These are phyloP conservation scores for Leccinum proliferum DNA, from an alignment of 1,284 basidiomycete species.

Conservation along the genomic window DNA sequence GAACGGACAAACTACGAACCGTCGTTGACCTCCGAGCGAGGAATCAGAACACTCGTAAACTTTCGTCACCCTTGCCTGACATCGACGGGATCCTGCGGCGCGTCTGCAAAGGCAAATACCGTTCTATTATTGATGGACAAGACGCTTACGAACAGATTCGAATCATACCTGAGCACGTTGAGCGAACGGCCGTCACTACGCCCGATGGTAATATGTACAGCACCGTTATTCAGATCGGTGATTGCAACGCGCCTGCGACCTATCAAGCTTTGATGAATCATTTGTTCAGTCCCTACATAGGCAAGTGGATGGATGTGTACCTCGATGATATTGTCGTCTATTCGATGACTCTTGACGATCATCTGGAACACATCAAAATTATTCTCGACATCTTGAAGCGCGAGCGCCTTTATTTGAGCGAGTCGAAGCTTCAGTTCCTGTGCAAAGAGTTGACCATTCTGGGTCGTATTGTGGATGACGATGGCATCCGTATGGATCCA, in stretches of 20 bases:
- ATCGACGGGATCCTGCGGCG: conserved; percentile 25
- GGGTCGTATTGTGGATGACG: no score
- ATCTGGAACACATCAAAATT: conserved; percentile 25
- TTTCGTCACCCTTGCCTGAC: conserved; percentile 30
- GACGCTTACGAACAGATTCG: conserved; percentile 35
- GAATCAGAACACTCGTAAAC: conserved; percentile 33
- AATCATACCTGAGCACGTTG: conserved; percentile 29
- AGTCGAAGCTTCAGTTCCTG: not conserved
- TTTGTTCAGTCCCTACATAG: conserved; percentile 23
- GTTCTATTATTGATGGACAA: conserved; percentile 26
- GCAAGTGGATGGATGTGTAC: conserved; percentile 21
- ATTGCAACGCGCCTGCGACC: conserved; percentile 26
- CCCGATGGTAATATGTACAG: conserved; percentile 34
- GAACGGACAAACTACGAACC: conserved; percentile 14
- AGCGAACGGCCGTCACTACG: conserved; percentile 16
- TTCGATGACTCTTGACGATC: conserved; percentile 29
- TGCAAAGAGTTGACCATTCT: no score
- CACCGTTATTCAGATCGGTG: conserved; percentile 28
- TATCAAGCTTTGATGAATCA: conserved; percentile 30
- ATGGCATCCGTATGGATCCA: no score
- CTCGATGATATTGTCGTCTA: conserved; percentile 34
- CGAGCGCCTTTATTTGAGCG: conserved; percentile 14
- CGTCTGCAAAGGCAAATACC: conserved; percentile 16
- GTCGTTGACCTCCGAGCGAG: conserved; percentile 17
- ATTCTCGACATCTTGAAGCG: conserved; percentile 23